Base-by-base conservation (phyloP, 2,329 filamentous ascomycete genomes). In the Mariannaea elegans region DNA sequence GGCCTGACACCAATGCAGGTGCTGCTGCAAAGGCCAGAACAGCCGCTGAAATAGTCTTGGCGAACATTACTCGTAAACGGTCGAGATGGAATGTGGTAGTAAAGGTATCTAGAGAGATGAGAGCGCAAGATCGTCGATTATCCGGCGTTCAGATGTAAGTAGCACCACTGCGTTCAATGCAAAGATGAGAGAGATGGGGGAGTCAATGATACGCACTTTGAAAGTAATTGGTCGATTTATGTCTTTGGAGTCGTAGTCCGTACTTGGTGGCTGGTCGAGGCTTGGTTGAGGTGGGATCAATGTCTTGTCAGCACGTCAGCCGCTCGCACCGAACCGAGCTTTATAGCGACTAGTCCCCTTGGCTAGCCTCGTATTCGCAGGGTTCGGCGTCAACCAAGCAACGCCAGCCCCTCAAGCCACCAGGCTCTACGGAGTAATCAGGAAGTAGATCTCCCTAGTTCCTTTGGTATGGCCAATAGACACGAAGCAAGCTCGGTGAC, bases 1-100 rank as follows among this genome's bases (percentile, higher is more conserved):
- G 84, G 55, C 82, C 84, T 57, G 79, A 75, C 55, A 78, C 82
- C 62, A 83, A 16, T 7, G 48, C 42, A 13, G 52, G 45, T 21
- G 54, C 54, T 21, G 54, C 54, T 21, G 44, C 54, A 14, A 61
- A 31, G 42, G 54, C 48, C 34, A 61, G 42, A 7, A 46, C 19
- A 23, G 49, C 38, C 13, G 48, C 31, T 23, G 54, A 49, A 32
- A 53, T 7, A 12, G 47, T 38, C 31, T 34, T 9, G 13, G 50
- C 46, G 32, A 57, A 24, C 47, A 59, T 59, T 21, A 44, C 24
- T 44, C 41, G 41, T 44, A 27, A 1, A n/a, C 7, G 5, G 41
- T 44, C 41, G 41, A 44, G 41, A n/a, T 21, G 27, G 23, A n/a
- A 7, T 14, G 21, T 9, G 21, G 27, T 27, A 7, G 21, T 44